Percentiles rank a stretch among this genome's conserved stretches.
Conservation (phyloP, 2,329 filamentous ascomycete genomes). For the Colletotrichum coccodes region DNA sequence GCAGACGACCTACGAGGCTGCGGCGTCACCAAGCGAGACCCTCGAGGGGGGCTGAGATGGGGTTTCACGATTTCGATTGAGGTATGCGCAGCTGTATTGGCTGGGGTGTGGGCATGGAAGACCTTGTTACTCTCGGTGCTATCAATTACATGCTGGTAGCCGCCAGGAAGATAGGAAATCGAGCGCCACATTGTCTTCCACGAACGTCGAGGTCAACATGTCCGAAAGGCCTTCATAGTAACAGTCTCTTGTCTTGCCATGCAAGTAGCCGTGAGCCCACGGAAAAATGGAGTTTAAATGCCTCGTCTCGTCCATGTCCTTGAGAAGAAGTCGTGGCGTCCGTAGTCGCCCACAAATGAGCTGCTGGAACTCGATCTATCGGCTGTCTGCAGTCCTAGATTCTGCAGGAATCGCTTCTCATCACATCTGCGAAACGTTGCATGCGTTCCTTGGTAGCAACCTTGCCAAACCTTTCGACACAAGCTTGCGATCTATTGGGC, state of each 20-base stretch:
- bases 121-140: constrained; percentile 13
- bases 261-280: background rate
- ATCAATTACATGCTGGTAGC: constrained; percentile 3
- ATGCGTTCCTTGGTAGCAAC: no score
- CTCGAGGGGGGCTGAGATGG: background rate
- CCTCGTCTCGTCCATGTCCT: background rate
- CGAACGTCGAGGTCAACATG: background rate
- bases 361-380: background rate
- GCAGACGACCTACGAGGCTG: background rate
- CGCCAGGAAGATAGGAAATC: background rate
- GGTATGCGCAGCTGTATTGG: background rate
- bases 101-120: background rate
- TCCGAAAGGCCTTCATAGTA: background rate
- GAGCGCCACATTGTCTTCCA: background rate
- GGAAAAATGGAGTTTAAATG: background rate
- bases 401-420: constrained; percentile 1
- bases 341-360: background rate
- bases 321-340: background rate
- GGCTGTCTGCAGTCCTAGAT: constrained; percentile 7
- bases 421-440: background rate
- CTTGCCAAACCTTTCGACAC: background rate
- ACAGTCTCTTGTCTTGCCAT: background rate
- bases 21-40: constrained; percentile 10
- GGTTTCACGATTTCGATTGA: background rate
- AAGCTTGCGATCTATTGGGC: background rate